Base-by-base conservation (phyloP, 2,329 filamentous ascomycete species). In the Diplodia mutila region DNA sequence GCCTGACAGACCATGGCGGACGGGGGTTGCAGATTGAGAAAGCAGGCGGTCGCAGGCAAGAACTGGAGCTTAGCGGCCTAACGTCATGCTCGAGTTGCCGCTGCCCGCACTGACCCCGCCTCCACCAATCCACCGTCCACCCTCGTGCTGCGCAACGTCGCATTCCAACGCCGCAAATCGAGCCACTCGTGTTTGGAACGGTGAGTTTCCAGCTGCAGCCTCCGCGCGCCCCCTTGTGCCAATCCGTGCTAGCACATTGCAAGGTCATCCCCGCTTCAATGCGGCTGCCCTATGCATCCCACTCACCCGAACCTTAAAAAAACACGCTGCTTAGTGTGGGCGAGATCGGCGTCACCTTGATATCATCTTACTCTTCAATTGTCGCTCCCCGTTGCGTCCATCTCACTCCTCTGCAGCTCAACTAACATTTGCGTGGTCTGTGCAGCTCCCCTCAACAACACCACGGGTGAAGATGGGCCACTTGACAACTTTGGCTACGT, bases 401-500 rank as follows among this genome's bases (percentile, higher is more conserved):
- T 11, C 27, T n/a, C 27, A 55, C 18, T 34, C 59, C 29, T 34
- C 42, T 21, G 42, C 34, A 9, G 8, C 27, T 32, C 29, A 32
- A 32, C 29, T 37, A 27, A n/a, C 23, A 1, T 16, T 34, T n/a
- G 32, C 25, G 9, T 32, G 9, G 32, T 32, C 53, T 32, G n/a
- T 23, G 18, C 42, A 48, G 23, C 11, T 16, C 25, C 16, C 29
- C 23, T 39, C 25, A 14, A 51, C 39, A 21, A n/a, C 39, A 21
- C 25, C 29, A 9, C 23, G 37, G 39, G 25, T 16, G 14, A 29
- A 59, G 18, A 69, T 70, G 67, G 67, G 61, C 1, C 67, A 70
- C 29, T 55, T 70, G 27, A 69, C 67, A 18, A 70, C 69, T 4
- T 23, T 70, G 34, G 67, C 69, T 12, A 64, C 68, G 21, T 69